Evolutionary conservation across 257 asterid species (phyloP), one percentile per base, ranked within the genome.

Genomic region (Echites panduratus): DNA sequence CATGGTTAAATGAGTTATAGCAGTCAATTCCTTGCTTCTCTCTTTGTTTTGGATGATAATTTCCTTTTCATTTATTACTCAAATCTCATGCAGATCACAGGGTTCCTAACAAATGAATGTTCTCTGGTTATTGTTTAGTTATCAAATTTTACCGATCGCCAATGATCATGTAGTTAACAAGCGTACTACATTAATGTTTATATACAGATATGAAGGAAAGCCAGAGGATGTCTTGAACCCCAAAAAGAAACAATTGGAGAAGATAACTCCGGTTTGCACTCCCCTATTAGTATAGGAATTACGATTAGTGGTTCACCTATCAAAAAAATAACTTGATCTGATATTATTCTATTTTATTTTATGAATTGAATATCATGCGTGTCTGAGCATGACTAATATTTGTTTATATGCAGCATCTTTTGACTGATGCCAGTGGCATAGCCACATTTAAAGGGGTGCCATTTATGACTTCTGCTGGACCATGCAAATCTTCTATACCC

Each of bases 221-320:
- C 97, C 98, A 65, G 98, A 94, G 79, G 96, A 88, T 62, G 93
- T 94, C 22, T 79, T 94, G 75, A 94, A 89, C 84, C 98, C 98
- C n/a, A 94, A 94, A 77, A 94, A 94, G 95, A 94, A 91, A 77
- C 98, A 94, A 81, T 78, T 94, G 76, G 98, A 94, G 64, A 94
- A 91, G 87, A 88, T 94, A 76, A 83, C 96, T 48, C 93, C 87
- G 87, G 97, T 91, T 88, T 35, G 85, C 68, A 58, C 47, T 61
- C 16, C 45, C 43, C 16, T 66, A 32, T 16, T 16, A 43, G 11
- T 12, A 26, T 45, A 16, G n/a, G 5, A 61, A 11, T 43, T 61
- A 20, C 20, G 4, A 14, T 12, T 29, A 16, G 68, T 35, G 16
- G 24, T 14, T 62, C 68, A 32, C 24, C 67, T 14, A 62, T 32